Evolutionary conservation across 2,329 filamentous ascomycete genomes (phyloP), one percentile per base, ranked within the genome.

Genomic region (Pochonia chlamydosporia): DNA sequence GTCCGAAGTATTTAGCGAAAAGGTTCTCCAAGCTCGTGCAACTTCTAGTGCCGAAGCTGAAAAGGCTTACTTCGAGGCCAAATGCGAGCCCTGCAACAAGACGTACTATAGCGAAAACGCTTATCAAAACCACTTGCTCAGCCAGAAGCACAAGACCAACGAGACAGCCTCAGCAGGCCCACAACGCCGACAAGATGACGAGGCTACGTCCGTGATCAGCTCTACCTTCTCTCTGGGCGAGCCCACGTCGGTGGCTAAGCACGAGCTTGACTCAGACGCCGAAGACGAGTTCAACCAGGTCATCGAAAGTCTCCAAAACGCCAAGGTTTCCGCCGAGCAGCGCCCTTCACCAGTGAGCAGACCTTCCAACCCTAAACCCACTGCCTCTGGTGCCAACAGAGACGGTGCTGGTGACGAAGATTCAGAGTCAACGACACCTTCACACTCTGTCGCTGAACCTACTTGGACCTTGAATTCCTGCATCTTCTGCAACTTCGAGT

Each of bases 101-200:
- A 90, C 87, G 13, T 99, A 95, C 68, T 97, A 85, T 73, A 97
- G 91, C 69, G 89, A 96, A 63, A 96, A 96, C 70, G 92, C 93
- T 28, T 97, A 87, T 68, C 82, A 85, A 62, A 99, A 97, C 68
- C 93, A 99, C 63, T 66, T 97, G 48, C 84, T 83, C 49, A 96
- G 91, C 70, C 84, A 89, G 57, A 96, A 96, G 68, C 93, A 99
- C 69, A 89, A 84, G 67, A 54, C 58, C 28, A 69, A 67, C 48
- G 76, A 85, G 49, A 74, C 79, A 26, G 73, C 74, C 36, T 59
- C 68, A 40, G 64, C 65, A 21, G 47, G 40, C 13, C 24, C 23
- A 21, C 61, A 64, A 28, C 54, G 61, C 44, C 65, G 65, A 44
- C 67, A 71, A 43, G 77, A 79, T 54, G 87, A 91, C 60, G 86